Evolutionary conservation across 2,329 filamentous ascomycete species (phyloP).

Genomic region (Phyllosticta citriasiana): DNA sequence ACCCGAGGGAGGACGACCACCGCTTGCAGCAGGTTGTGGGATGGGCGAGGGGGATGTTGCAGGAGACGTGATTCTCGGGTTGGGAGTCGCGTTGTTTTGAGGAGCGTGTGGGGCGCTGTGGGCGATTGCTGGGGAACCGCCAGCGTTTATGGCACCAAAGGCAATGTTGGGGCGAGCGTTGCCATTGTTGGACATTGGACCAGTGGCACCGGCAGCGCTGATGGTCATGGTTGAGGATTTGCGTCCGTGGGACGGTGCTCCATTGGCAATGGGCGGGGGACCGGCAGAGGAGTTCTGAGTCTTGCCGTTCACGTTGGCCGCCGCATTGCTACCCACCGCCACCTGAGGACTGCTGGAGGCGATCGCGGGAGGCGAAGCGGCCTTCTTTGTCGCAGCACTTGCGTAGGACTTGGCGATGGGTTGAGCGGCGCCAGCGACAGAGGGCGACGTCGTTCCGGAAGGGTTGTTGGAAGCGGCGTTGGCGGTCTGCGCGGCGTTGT

Average conservation of each 20-base stretch:
- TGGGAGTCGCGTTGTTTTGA: constrained; percentile 48
- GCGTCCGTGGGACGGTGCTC: constrained; percentile 60
- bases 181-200: constrained; percentile 68
- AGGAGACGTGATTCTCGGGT: constrained; percentile 71
- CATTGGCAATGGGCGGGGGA: constrained; percentile 54
- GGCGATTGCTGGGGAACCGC: constrained; percentile 48
- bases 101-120: constrained; percentile 60
- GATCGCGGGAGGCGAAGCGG: constrained; percentile 36
- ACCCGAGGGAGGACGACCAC: constrained; percentile 69
- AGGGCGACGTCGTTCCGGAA: constrained; percentile 42
- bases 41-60: constrained; percentile 87
- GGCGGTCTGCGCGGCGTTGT: constrained; percentile 37
- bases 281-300: constrained; percentile 57
- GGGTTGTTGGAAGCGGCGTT: constrained; percentile 38
- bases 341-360: constrained; percentile 42
- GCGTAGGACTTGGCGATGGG: constrained; percentile 51
- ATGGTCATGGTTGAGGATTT: constrained; percentile 91
- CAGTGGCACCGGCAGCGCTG: constrained; percentile 68
- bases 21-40: constrained; percentile 76
- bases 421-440: constrained; percentile 45
- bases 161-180: constrained; percentile 55
- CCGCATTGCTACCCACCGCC: constrained; percentile 44
- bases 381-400: constrained; percentile 51
- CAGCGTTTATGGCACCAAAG: constrained; percentile 68
- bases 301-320: constrained; percentile 64